Base-by-base conservation (phyloP, 1,284 basidiomycete genomes). In the Puccinia coronata region DNA sequence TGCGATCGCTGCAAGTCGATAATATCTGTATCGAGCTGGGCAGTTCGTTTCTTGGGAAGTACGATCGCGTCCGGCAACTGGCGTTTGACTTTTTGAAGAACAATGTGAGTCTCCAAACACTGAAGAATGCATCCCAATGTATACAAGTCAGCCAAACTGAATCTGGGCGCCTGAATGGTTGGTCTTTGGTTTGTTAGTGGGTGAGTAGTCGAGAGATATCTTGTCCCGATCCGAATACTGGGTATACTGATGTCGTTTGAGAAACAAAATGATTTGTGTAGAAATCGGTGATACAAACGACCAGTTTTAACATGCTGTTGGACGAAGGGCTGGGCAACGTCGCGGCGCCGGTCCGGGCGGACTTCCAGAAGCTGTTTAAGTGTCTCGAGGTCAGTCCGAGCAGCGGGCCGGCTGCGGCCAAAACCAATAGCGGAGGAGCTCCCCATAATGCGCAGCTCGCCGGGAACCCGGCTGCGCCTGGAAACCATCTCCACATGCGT, bases 41-140 rank as follows among this genome's bases (percentile, higher is more conserved):
- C 16, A 80, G 78, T 55, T 80, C 78, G 0, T 80, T 80, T 39
- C 65, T 80, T 31, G 78, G 78, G 12, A 80, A 80, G 69, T 80
- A 80, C 25, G 78, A 80, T 51, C 36, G 53, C n/a, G 78, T 67
- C 28, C 28, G 78, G 31, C 28, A 55, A 12, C 39, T 80, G 18
- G 43, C 69, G 20, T 80, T 80, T 36, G 78, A 80, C 5, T 80
- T 61, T 53, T 61, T 80, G 31, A 72, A 70, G 41, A 72, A 49
- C 31, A 80, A 80, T 34, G 78, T 80, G 53, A 80, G 78, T 80
- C 16, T 14, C 11, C 16, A 43, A 1, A 77, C 39, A 8, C 41
- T 65, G 18, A 65, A 14, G 2, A 47, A 28, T 14, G 2, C 36
- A 3, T 36, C 9, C 41, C 2, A 53, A 5, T 16, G 2, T 18